phyloP scores from a whole-genome alignment of 2,329 filamentous ascomycete species.

The Aspergillus ibericus region DNA sequence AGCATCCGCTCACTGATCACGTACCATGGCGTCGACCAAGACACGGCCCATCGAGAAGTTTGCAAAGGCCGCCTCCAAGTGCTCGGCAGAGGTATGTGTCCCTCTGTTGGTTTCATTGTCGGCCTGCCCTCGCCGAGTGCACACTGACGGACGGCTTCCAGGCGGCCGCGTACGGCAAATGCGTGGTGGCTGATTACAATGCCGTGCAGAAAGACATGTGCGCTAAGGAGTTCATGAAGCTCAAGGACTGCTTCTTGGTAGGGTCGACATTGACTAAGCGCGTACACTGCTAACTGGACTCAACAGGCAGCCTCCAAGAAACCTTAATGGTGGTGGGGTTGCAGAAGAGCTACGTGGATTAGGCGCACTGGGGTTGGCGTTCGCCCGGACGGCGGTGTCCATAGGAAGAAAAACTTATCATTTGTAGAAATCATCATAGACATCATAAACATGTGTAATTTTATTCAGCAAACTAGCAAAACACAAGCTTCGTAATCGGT shows the following conservation, averaged over 20 bases:
- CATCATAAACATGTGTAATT: constrained; percentile 4
- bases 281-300: constrained; percentile 11
- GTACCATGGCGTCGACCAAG: constrained; percentile 46
- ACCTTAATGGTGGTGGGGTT: constrained; percentile 28
- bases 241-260: constrained; percentile 89
- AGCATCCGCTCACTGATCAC: background rate
- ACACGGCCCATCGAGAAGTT: constrained; percentile 69
- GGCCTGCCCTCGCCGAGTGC: no score
- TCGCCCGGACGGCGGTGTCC: constrained; percentile 1
- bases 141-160: constrained; percentile 41
- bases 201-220: constrained; percentile 90
- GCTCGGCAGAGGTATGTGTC: constrained; percentile 60
- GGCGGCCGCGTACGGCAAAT: constrained; percentile 87
- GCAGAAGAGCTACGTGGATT: background rate
- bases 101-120: background rate
- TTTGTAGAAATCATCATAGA: background rate
- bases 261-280: constrained; percentile 24
- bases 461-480: background rate
- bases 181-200: constrained; percentile 86
- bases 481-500: constrained; percentile 8
- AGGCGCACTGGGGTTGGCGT: constrained; percentile 3
- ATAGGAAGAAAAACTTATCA: background rate
- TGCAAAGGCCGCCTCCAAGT: constrained; percentile 64
- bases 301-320: constrained; percentile 55
- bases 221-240: constrained; percentile 73